These are phyloP conservation scores for Talaromyces marneffei DNA, from an alignment of 2,329 filamentous ascomycete genomes.

Conservation along the genomic window DNA sequence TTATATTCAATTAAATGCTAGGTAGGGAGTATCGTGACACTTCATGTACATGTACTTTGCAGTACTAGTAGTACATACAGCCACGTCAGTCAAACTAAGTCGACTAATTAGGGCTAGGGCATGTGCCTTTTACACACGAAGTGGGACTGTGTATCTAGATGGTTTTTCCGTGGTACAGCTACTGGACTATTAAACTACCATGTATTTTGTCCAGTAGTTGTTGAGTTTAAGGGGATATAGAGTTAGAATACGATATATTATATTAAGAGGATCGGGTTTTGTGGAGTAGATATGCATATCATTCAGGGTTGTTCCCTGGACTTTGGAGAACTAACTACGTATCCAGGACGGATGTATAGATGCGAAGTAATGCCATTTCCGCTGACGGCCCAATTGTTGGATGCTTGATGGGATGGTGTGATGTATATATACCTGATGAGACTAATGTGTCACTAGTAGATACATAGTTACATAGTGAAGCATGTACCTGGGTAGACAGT, in stretches of 20 bases:
- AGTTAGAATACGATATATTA: neutral
- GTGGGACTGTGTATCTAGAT: neutral
- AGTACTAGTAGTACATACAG: neutral
- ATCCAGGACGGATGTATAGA: neutral
- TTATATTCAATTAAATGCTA: neutral
- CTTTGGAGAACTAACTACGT: neutral
- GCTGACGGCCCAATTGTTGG: neutral
- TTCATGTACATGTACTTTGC: neutral
- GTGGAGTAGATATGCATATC: neutral
- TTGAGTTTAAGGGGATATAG: neutral
- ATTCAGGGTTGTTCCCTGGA: neutral
- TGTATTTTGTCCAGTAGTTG: neutral
- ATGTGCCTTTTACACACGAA: neutral
- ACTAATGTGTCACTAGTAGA: neutral
- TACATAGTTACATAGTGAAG: too few relatives aligned
- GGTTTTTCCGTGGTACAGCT: neutral
- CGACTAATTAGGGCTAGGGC: neutral
- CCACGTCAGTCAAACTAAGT: constrained; percentile 1
- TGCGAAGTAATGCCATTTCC: neutral
- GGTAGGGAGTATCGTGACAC: neutral
- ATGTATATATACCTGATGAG: neutral
- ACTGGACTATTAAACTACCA: neutral
- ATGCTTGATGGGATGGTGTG: neutral
- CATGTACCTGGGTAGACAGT: neutral
- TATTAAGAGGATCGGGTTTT: neutral